phyloP scores from a whole-genome alignment of 2,329 filamentous ascomycete genomes.

The Fusarium brevicatenulatum region DNA sequence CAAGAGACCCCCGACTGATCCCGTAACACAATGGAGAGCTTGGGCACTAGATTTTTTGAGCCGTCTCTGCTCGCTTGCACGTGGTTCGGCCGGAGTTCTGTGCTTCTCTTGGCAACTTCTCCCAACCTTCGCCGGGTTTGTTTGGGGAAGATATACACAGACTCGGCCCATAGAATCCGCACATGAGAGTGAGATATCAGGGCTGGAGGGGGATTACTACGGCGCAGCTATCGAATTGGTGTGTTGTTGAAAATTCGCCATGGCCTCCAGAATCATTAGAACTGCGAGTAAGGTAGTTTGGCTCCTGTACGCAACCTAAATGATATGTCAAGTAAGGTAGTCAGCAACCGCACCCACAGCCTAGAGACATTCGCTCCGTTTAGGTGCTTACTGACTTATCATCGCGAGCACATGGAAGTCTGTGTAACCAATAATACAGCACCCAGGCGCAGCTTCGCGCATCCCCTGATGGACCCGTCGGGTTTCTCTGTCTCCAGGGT shows the following conservation, averaged over 20 bases:
- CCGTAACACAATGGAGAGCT: neutral
- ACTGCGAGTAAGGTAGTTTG: neutral
- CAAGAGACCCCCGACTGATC: neutral
- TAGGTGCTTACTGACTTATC: slow-evolving; percentile 1
- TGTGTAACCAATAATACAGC: slow-evolving; percentile 17
- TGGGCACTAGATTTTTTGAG: neutral
- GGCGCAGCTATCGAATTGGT: slow-evolving; percentile 2
- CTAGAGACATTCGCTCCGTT: neutral
- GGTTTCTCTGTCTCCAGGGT: neutral
- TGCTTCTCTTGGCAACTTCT: neutral
- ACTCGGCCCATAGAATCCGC: neutral
- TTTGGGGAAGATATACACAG: neutral
- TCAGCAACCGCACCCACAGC: slow-evolving; percentile 4
- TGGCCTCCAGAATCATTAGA: neutral
- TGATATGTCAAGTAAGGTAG: slow-evolving; percentile 16
- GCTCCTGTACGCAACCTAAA: neutral
- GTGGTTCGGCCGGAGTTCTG: slow-evolving; percentile 4
- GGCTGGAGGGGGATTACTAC: neutral
- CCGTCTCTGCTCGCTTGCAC: slow-evolving; percentile 4
- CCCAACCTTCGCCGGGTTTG: neutral
- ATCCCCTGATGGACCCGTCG: slow-evolving; percentile 8
- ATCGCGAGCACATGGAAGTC: neutral
- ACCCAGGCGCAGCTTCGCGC: neutral
- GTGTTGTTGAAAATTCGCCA: neutral
- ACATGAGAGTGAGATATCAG: neutral